A percentile compares a stretch with the other conserved stretches of the same genome.
Evolutionary conservation across 495 filamentous ascomycete species (phyloP).

Genomic region (Achaetomiella virescens): DNA sequence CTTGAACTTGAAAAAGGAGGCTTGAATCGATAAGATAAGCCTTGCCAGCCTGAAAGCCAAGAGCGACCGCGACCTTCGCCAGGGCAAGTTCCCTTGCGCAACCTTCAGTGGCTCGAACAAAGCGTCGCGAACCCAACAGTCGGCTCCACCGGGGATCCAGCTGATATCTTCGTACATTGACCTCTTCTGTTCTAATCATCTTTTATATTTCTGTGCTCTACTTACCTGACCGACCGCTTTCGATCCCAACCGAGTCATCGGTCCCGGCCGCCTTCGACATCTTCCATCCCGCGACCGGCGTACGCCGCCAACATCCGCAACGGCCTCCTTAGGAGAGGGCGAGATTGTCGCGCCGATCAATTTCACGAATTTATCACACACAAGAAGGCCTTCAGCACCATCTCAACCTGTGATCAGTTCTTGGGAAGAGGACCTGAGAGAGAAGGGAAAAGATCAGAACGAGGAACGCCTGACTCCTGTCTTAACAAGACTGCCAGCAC

Average conservation of each 20-base stretch:
- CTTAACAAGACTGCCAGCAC: slow-evolving; percentile 22
- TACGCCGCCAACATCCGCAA: too few species aligned
- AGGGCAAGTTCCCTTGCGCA: slow-evolving; percentile 1
- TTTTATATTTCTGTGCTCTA: not conserved
- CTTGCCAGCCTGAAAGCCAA: slow-evolving; percentile 13
- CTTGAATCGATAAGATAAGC: not conserved
- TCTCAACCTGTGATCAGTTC: not conserved
- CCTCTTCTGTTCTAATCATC: not conserved
- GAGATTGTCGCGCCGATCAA: not conserved
- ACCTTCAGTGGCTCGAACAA: slow-evolving; percentile 1
- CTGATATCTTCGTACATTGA: not conserved
- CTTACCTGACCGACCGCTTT: not conserved
- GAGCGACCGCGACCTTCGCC: slow-evolving; percentile 6
- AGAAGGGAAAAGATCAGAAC: slow-evolving; percentile 8
- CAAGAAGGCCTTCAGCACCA: too few species aligned
- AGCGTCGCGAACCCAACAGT: not conserved
- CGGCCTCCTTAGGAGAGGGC: not conserved
- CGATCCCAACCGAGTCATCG: not conserved
- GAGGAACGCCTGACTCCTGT: slow-evolving; percentile 14
- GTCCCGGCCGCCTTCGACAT: not conserved
- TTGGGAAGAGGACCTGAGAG: not conserved
- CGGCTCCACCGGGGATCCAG: too few species aligned
- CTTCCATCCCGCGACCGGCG: not conserved
- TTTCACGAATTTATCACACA: too few species aligned
- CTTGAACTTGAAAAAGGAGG: not conserved